phyloP scores from a whole-genome alignment of 768 basidiomycete genomes.

The Termitomyces sp. region DNA sequence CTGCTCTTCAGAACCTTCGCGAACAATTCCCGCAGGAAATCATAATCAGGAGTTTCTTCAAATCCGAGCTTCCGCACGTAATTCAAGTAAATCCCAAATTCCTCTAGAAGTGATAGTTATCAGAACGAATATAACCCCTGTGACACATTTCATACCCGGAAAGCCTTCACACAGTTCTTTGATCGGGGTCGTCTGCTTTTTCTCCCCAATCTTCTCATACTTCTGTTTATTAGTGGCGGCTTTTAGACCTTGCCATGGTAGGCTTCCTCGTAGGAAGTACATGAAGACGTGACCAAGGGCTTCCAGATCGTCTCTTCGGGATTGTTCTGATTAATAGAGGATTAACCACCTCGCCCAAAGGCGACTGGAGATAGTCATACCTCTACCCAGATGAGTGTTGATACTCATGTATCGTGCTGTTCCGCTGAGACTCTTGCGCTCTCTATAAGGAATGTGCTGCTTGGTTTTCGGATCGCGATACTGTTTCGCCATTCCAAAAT shows the following conservation, averaged over 20 bases:
- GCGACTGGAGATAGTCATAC: slow-evolving; percentile 33
- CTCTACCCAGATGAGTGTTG: slow-evolving; percentile 96
- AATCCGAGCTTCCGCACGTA: slow-evolving; percentile 99
- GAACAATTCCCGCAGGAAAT: slow-evolving; percentile 94
- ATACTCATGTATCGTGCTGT: slow-evolving; percentile 99
- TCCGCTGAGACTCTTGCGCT: slow-evolving; percentile 94
- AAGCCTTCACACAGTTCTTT: slow-evolving; percentile 95
- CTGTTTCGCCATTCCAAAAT: slow-evolving; percentile 99
- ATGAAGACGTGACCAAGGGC: slow-evolving; percentile 99
- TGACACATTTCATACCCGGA: slow-evolving; percentile 56
- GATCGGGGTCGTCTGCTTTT: slow-evolving; percentile 98
- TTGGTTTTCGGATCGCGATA: slow-evolving; percentile 99
- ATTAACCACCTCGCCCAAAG: slow-evolving; percentile 7
- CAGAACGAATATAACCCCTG: slow-evolving; percentile 1
- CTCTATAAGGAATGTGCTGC: slow-evolving; percentile 98
- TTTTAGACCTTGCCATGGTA: slow-evolving; percentile 99
- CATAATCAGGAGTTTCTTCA: slow-evolving; percentile 98
- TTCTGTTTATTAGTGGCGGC: slow-evolving; percentile 99
- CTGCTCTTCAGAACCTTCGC: slow-evolving; percentile 90
- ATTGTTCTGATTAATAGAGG: slow-evolving; percentile 55
- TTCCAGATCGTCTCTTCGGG: slow-evolving; percentile 94
- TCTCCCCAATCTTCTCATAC: slow-evolving; percentile 99
- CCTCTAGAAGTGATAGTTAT: slow-evolving; percentile 51
- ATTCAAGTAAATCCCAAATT: slow-evolving; percentile 97
- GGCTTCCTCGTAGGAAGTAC: slow-evolving; percentile 95